Base-by-base conservation (phyloP, 345 rosid genomes). In the Laguncularia racemosa region DNA sequence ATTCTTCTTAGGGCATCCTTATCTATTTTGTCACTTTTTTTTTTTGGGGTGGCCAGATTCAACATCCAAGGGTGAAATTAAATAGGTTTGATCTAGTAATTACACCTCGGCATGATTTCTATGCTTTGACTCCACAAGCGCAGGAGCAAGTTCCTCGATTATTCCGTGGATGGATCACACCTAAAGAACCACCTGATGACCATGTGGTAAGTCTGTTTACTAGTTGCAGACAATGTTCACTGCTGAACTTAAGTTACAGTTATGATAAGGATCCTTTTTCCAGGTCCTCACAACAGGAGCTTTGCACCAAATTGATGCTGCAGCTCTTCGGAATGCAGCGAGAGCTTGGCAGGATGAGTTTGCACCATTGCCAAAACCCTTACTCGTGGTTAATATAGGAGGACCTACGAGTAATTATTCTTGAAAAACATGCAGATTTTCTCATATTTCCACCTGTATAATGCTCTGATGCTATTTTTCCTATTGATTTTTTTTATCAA, bases 21-120 rank as follows among this genome's bases (percentile, higher is more conserved):
- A 33, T 19, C 12, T 19, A 12, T 44, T 56, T 21, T 13, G 10
- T 51, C 44, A 16, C 58, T 46, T 18, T 38, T 18, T 21, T 23
- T 15, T 16, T n/a, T 44, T 50, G 2, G 47, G 8, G 44, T 52
- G 56, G 76, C 70, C 80, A 93, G 99, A 84, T 93, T 55, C 92
- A 89, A 75, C 99, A 87, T 78, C 99, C 99, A 14, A 82, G 97
- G 84, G 68, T 81, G n/a, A 80, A 71, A 15, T 71, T 89, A 73
- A 77, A 80, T 66, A 85, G 95, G 77, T 93, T 93, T 81, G 99
- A 93, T 73, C 63, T 93, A 83, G 95, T 93, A 68, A 82, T 93
- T 53, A 82, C 99, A 40, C 99, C 99, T 62, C 79, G 66, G 53
- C 99, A 89, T 48, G 97, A 93, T 76, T 93, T 76, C 68, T 93